phyloP scores from a whole-genome alignment of 495 filamentous ascomycete genomes.

The Xylaria telfairii region DNA sequence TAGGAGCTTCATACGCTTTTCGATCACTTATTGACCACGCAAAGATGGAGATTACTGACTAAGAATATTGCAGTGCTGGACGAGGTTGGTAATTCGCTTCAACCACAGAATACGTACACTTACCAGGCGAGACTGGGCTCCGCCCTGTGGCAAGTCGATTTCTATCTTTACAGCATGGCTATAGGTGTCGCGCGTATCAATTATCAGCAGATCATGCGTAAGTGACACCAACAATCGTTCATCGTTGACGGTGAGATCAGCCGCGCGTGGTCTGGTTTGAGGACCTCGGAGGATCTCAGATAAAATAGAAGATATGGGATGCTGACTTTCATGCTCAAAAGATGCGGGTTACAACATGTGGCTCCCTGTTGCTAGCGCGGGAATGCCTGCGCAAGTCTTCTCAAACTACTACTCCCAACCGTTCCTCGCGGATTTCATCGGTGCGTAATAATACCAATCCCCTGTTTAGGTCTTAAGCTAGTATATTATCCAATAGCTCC shows the following conservation, averaged over 20 bases:
- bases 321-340: conserved; percentile 3
- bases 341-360: conserved; percentile 39
- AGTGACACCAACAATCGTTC: not conserved
- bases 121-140: conserved; percentile 34
- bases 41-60: not conserved
- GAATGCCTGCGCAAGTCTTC: conserved; percentile 35
- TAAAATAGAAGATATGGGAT: not conserved
- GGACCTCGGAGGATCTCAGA: not conserved
- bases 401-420: conserved; percentile 42
- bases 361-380: conserved; percentile 38
- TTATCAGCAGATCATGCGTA: conserved; percentile 42
- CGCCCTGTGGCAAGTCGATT: conserved; percentile 40
- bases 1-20: not conserved
- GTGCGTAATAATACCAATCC: conserved; percentile 1
- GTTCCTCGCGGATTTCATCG: conserved; percentile 40
- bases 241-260: not conserved
- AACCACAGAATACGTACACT: conserved; percentile 31
- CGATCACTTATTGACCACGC: not conserved
- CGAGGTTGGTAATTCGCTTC: conserved; percentile 40
- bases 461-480: not conserved
- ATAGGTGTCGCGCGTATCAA: conserved; percentile 38
- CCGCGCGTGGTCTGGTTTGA: not conserved
- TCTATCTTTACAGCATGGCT: conserved; percentile 37
- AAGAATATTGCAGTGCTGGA: conserved; percentile 28
- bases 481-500: not conserved